Conservation (phyloP, 2,329 filamentous ascomycete genomes). For the Apiospora kogelbergensis region DNA sequence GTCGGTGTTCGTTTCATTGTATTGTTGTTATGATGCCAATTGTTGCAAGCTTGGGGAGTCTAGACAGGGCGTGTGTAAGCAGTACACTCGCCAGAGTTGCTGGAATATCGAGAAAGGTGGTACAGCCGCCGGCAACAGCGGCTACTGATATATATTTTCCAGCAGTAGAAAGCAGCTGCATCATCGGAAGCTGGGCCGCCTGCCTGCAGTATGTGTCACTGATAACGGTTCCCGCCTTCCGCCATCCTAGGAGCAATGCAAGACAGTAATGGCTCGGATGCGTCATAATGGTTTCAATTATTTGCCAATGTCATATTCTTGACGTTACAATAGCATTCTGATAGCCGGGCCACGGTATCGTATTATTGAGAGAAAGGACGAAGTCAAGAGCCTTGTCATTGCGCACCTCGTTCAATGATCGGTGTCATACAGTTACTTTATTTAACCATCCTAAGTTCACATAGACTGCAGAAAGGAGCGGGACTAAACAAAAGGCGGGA, state of each 20-base stretch:
- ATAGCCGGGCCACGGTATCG: too few species aligned
- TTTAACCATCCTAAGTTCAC: too few species aligned
- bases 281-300: background rate
- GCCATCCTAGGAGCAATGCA: background rate
- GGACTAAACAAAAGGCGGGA: background rate
- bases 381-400: background rate
- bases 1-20: slow-evolving; percentile 33
- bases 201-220: background rate
- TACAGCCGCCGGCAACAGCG: too few species aligned
- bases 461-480: too few species aligned
- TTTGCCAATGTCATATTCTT: background rate
- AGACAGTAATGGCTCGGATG: background rate
- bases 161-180: background rate
- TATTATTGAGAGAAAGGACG: background rate
- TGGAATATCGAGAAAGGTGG: too few species aligned
- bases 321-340: background rate
- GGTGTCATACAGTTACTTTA: too few species aligned
- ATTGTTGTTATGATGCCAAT: background rate
- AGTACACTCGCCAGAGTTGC: background rate
- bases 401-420: background rate
- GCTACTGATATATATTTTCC: background rate
- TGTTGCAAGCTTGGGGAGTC: background rate
- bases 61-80: background rate
- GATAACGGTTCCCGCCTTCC: background rate
- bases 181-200: background rate